A percentile compares a stretch with the other conserved stretches of the same genome.
Conservation (phyloP, 179 eudicot genomes). For the Spinacia oleracea region DNA sequence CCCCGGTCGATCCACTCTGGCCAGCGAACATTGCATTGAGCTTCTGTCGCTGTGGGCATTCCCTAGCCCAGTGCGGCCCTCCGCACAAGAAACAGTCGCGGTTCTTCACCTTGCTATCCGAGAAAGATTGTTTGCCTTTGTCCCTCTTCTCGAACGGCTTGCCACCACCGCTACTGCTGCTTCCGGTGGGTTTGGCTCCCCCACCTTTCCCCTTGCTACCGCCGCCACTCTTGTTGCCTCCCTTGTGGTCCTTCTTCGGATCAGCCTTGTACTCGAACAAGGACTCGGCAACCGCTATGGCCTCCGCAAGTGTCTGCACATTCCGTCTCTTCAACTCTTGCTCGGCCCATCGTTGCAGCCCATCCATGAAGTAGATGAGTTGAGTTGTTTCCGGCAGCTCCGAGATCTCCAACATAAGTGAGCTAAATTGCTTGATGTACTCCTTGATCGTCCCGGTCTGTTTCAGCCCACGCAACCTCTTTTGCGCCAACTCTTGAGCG, state of each 20-base stretch:
- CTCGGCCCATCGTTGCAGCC: background rate
- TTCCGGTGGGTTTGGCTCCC: conserved; percentile 2
- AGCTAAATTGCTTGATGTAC: background rate
- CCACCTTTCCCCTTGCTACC: conserved; percentile 9
- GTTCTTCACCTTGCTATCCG: background rate
- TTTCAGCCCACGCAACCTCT: background rate
- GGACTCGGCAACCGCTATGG: background rate
- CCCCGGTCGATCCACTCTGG: too few species aligned
- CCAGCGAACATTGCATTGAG: too few species aligned
- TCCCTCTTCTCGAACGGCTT: background rate
- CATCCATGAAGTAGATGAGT: too few species aligned
- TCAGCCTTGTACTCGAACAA: background rate
- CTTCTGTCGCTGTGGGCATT: background rate
- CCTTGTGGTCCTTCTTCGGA: background rate
- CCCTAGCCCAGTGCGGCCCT: conserved; percentile 1
- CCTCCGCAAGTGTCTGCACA: background rate
- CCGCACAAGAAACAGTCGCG: background rate
- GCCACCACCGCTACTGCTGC: too few species aligned
- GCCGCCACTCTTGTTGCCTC: background rate
- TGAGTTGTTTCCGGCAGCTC: too few species aligned
- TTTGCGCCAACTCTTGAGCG: background rate
- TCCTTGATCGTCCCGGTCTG: conserved; percentile 9
- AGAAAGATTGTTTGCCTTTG: background rate
- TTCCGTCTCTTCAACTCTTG: background rate
- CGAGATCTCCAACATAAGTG: background rate